Percentiles rank a stretch among this genome's conserved stretches.
phyloP scores from a whole-genome alignment of 768 basidiomycete genomes.

The Phylloporus sp. region DNA sequence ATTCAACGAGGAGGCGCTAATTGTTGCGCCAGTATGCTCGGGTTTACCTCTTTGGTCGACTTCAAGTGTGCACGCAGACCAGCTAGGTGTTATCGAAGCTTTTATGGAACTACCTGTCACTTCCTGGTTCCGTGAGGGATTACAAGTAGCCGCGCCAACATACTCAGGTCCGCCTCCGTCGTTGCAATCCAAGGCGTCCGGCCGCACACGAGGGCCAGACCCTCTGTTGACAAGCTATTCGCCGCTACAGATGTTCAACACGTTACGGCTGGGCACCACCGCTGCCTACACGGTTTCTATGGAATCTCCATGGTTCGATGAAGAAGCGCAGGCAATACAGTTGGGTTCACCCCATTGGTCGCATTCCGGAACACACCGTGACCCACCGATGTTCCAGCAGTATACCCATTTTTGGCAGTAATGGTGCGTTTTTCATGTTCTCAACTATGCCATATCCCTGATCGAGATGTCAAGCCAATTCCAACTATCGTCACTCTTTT shows the following conservation, averaged over 20 bases:
- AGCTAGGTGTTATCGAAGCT: too few relatives aligned
- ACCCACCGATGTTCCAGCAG: too few relatives aligned
- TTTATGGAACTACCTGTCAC: not conserved
- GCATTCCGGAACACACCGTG: too few relatives aligned
- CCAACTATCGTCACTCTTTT: constrained; percentile 22
- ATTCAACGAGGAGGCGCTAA: not conserved
- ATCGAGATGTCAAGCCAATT: constrained; percentile 1
- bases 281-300: too few relatives aligned
- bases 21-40: not conserved
- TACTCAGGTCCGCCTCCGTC: constrained; percentile 1
- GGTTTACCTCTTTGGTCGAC: too few relatives aligned
- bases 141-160: not conserved
- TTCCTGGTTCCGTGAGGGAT: not conserved
- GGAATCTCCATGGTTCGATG: too few relatives aligned
- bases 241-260: not conserved
- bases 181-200: constrained; percentile 4
- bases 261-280: not conserved
- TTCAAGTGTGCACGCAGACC: too few relatives aligned
- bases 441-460: too few relatives aligned
- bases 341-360: too few relatives aligned
- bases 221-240: not conserved
- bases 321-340: too few relatives aligned
- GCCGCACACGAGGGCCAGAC: not conserved
- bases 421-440: constrained; percentile 1
- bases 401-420: not conserved